Evolutionary conservation across 495 filamentous ascomycete genomes (phyloP), one percentile per base, ranked within the genome.

Genomic region (Penicillium goetzii): DNA sequence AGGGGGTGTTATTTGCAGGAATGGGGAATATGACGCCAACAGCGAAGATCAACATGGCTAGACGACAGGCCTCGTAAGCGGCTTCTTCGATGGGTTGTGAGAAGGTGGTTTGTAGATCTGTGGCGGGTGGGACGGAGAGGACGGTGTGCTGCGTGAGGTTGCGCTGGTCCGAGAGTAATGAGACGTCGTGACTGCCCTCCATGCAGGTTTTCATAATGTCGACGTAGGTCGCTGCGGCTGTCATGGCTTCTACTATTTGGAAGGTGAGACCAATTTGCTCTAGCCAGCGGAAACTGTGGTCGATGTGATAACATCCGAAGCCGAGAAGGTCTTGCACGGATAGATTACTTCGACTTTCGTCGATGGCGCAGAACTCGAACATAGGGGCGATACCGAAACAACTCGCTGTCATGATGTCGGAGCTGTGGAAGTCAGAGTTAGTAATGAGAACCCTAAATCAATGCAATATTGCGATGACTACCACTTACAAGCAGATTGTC

Each of bases 1-100:
- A 67, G 0, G 79, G 78, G 0, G 71, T 73, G 41, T 72, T 79
- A 38, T 76, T 71, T 12, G 67, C 67, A 10, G 78, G 78, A 2
- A 81, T 72, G 3, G 79, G 79, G 53, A 81, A 77, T 49, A 79
- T 60, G 9, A 81, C 74, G 41, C 76, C 76, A 15, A 76, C 71
- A 28, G 74, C 67, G 54, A 74, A 79, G 3, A 81, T 71, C 0
- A 74, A 54, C 9, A 60, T 65, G 0, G 76, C 72, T 2, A 81
- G 66, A 36, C 77, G 78, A 49, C 68, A 75, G n/a, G 76, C 63
- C 51, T 81, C 78, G 58, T 78, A 79, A 21, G 74, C 71, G 15
- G 71, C 53, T 25, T 64, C 64, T 7, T 73, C 68, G 14, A 54
- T 62, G 2, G 61, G 58, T 45, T 68, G 62, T 0, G 61, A 26